phyloP scores from a whole-genome alignment of 2,329 filamentous ascomycete species.

The Claviceps maximensis region DNA sequence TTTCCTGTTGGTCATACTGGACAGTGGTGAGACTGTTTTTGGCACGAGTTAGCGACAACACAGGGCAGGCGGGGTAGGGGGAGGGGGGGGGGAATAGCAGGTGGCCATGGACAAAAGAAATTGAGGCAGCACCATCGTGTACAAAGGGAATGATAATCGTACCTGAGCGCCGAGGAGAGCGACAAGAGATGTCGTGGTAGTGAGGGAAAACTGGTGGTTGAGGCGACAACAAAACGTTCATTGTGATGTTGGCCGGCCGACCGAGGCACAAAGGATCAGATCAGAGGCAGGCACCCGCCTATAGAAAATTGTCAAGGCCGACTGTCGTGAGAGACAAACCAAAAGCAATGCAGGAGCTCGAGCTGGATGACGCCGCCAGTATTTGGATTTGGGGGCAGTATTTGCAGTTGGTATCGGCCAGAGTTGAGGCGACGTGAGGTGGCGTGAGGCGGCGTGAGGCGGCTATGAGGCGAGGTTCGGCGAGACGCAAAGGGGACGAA shows the following conservation, averaged over 20 bases:
- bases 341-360: neutral
- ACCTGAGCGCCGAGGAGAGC: constrained; percentile 43
- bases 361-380: too few species aligned
- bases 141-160: constrained; percentile 19
- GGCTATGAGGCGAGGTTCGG: too few species aligned
- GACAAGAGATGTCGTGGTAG: constrained; percentile 41
- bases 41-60: neutral
- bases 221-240: constrained; percentile 50
- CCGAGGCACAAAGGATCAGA: neutral
- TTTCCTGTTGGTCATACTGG: constrained; percentile 51
- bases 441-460: too few species aligned
- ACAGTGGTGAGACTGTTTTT: constrained; percentile 28
- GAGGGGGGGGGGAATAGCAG: neutral
- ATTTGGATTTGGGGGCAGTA: neutral
- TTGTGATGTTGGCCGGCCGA: constrained; percentile 20
- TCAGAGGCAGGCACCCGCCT: neutral
- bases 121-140: neutral
- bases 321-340: neutral
- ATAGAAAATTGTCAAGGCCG: neutral
- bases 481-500: neutral
- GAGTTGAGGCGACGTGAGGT: too few species aligned
- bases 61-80: neutral
- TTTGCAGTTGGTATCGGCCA: neutral
- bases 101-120: neutral
- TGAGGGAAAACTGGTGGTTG: constrained; percentile 47